phyloP scores from a whole-genome alignment of 164 flowering plant genomes.

The grape (Vitis vinifera) region ASM3070453v1 NC_081816.1:6800501-6801000 shows the following conservation, averaged over 20 bases:
- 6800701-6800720: conserved; percentile 33
- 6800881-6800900: conserved; percentile 41
- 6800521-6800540: conserved; percentile 20
- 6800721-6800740: conserved; percentile 49
- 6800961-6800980: conserved; percentile 71
- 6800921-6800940: too few relatives aligned
- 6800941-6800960: conserved; percentile 28
- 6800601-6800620: conserved; percentile 56
- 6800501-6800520: conserved; percentile 15
- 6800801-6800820: conserved; percentile 45
- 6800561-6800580: conserved; percentile 31
- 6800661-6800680: conserved; percentile 35
- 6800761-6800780: conserved; percentile 60
- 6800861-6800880: conserved; percentile 48
- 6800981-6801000: conserved; percentile 63
- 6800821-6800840: conserved; percentile 15
- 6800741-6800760: conserved; percentile 53
- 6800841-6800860: conserved; percentile 47
- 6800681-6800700: conserved; percentile 44
- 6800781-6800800: conserved; percentile 58
- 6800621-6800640: conserved; percentile 41
- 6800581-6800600: conserved; percentile 41
- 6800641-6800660: conserved; percentile 60
- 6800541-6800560: conserved; percentile 33
- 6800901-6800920: conserved; percentile 55